A percentile compares a stretch with the other conserved stretches of the same genome.
Conservation (phyloP, 2,329 filamentous ascomycete genomes). For the Pyricularia grisea region DNA sequence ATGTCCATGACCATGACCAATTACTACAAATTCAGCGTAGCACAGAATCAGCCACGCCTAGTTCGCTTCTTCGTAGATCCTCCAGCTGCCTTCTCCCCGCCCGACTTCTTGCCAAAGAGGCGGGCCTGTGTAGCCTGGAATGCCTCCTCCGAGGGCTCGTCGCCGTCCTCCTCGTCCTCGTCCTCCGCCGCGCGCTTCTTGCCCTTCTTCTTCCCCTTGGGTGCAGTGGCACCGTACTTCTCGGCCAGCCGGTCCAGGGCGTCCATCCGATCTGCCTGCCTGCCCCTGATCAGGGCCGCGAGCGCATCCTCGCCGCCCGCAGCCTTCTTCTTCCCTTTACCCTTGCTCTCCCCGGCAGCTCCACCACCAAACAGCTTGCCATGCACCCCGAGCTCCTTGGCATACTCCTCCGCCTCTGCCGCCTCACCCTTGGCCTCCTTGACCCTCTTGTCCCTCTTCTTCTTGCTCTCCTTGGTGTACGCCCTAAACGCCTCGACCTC, state of each 20-base stretch:
- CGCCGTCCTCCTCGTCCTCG: conserved; percentile 28
- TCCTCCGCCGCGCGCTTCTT: conserved; percentile 49
- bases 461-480: conserved; percentile 67
- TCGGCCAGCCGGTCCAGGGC: conserved; percentile 69
- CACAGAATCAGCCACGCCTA: conserved; percentile 5
- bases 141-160: conserved; percentile 49
- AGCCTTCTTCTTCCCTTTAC: conserved; percentile 23
- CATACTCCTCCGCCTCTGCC: conserved; percentile 63
- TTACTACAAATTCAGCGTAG: not conserved
- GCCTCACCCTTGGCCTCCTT: conserved; percentile 58
- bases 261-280: conserved; percentile 53
- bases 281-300: conserved; percentile 64
- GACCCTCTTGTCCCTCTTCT: conserved; percentile 47
- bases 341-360: conserved; percentile 4
- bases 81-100: conserved; percentile 20
- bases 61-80: conserved; percentile 11
- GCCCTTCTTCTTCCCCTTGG: conserved; percentile 42
- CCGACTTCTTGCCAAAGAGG: conserved; percentile 17
- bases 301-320: conserved; percentile 37
- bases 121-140: conserved; percentile 48
- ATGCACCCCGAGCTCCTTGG: conserved; percentile 65
- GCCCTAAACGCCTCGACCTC: conserved; percentile 57
- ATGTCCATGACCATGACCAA: not conserved
- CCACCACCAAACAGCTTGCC: conserved; percentile 54
- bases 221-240: conserved; percentile 55